These are phyloP conservation scores for Hanseniaspora guilliermondii DNA, from an alignment of 805 yeast species.

Conservation along the genomic window DNA sequence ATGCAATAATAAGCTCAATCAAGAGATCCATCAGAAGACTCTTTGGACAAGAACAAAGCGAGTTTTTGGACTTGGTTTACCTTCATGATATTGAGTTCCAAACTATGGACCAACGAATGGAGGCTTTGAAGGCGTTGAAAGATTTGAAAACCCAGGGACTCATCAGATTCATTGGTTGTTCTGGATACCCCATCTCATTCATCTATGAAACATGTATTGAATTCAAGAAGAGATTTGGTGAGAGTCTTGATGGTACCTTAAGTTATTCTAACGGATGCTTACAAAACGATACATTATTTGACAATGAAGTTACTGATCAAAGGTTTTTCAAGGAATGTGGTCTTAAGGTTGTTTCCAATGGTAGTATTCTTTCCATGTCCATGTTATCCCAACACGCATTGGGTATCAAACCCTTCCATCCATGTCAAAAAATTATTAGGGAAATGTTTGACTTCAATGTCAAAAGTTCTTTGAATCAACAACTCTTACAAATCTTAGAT, in stretches of 20 bases:
- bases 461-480: conserved; percentile 31
- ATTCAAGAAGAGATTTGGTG: conserved; percentile 17
- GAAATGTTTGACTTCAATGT: conserved; percentile 35
- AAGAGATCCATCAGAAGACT: conserved; percentile 55
- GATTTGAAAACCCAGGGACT: conserved; percentile 49
- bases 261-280: conserved; percentile 73
- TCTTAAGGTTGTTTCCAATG: conserved; percentile 54
- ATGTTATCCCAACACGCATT: conserved; percentile 56
- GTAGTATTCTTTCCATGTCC: conserved; percentile 83
- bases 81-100: conserved; percentile 86
- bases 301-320: conserved; percentile 15
- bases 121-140: conserved; percentile 51
- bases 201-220: conserved; percentile 40
- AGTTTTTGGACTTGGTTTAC: conserved; percentile 68
- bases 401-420: conserved; percentile 53
- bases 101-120: conserved; percentile 38
- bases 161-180: conserved; percentile 52
- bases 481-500: conserved; percentile 17
- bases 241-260: conserved; percentile 53
- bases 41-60: conserved; percentile 17
- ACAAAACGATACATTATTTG: conserved; percentile 56
- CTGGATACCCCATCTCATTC: conserved; percentile 76
- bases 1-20: conserved; percentile 49
- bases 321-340: conserved; percentile 4
- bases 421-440: conserved; percentile 51